Conservation (phyloP, 2,329 filamentous ascomycete species). For the Fonsecaea nubica region DNA sequence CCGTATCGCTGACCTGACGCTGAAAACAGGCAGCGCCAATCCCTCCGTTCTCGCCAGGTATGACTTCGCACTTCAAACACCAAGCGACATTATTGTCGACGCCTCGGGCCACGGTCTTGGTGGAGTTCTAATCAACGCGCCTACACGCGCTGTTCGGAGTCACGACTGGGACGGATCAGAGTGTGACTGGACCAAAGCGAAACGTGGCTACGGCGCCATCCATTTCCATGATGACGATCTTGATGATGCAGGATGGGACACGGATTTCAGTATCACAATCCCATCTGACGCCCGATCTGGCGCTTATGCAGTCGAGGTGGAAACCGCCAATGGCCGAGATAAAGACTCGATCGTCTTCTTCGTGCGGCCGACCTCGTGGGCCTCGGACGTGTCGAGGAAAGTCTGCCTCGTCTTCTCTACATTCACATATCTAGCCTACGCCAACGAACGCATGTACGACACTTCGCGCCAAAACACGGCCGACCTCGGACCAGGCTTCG, state of each 20-base stretch:
- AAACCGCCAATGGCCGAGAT: conserved; percentile 37
- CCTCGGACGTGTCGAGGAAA: conserved; percentile 8
- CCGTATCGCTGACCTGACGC: conserved; percentile 8
- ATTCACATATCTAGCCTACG: conserved; percentile 50
- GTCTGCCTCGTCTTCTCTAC: conserved; percentile 47
- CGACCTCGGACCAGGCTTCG: conserved; percentile 34
- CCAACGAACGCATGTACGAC: conserved; percentile 49
- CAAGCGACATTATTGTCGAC: conserved; percentile 40
- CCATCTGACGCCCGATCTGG: conserved; percentile 39
- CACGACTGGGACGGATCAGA: conserved; percentile 46
- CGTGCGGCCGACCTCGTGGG: conserved; percentile 41
- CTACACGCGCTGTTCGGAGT: conserved; percentile 45
- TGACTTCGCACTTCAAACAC: conserved; percentile 27
- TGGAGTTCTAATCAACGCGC: conserved; percentile 45
- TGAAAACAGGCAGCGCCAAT: not conserved
- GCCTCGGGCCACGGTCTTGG: conserved; percentile 40
- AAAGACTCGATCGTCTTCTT: conserved; percentile 44
- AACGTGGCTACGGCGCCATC: conserved; percentile 48
- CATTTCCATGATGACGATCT: conserved; percentile 51
- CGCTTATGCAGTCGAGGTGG: conserved; percentile 44
- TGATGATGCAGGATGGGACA: conserved; percentile 48
- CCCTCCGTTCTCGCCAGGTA: conserved; percentile 14
- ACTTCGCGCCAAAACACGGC: conserved; percentile 27
- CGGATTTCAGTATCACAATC: conserved; percentile 43
- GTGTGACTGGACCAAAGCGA: conserved; percentile 45